A percentile compares a stretch with the other conserved stretches of the same genome.
Evolutionary conservation across 1,139 yeast genomes (phyloP).

Genomic region (Candida sanyaensis): DNA sequence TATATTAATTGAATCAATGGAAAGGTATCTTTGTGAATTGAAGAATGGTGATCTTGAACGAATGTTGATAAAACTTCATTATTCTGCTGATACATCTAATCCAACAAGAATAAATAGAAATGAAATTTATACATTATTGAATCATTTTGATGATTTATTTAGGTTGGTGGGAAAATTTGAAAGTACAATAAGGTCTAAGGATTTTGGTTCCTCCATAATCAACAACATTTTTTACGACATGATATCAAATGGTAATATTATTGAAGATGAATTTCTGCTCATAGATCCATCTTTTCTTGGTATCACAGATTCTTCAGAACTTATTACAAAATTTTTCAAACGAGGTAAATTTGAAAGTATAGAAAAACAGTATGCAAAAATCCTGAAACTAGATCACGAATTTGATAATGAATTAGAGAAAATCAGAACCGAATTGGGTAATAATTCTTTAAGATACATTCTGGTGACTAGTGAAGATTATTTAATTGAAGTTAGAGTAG

Average conservation of each 20-base stretch:
- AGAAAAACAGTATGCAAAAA: slow-evolving; percentile 37
- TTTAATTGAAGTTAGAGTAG: slow-evolving; percentile 71
- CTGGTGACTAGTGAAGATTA: slow-evolving; percentile 66
- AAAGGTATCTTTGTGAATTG: slow-evolving; percentile 38
- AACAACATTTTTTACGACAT: slow-evolving; percentile 23
- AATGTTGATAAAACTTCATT: slow-evolving; percentile 66
- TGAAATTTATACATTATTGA: slow-evolving; percentile 64
- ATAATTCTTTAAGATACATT: slow-evolving; percentile 60
- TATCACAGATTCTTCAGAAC: slow-evolving; percentile 40
- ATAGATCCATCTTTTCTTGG: slow-evolving; percentile 60
- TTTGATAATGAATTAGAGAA: slow-evolving; percentile 52
- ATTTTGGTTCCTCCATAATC: slow-evolving; percentile 27
- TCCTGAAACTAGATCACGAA: slow-evolving; percentile 43
- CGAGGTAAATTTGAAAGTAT: slow-evolving; percentile 44
- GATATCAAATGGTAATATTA: slow-evolving; percentile 18
- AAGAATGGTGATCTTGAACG: slow-evolving; percentile 61
- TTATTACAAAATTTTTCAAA: slow-evolving; percentile 57
- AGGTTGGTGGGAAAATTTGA: slow-evolving; percentile 28
- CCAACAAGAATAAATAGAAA: slow-evolving; percentile 57
- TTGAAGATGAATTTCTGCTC: slow-evolving; percentile 45
- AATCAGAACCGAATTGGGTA: slow-evolving; percentile 47
- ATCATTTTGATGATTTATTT: slow-evolving; percentile 45
- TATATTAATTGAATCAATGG: slow-evolving; percentile 55
- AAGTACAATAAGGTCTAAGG: slow-evolving; percentile 13
- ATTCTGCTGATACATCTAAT: slow-evolving; percentile 35